Base-by-base conservation (phyloP, 176 grass and related monocot genomes). In the Hsuehochloa calcarea region DNA sequence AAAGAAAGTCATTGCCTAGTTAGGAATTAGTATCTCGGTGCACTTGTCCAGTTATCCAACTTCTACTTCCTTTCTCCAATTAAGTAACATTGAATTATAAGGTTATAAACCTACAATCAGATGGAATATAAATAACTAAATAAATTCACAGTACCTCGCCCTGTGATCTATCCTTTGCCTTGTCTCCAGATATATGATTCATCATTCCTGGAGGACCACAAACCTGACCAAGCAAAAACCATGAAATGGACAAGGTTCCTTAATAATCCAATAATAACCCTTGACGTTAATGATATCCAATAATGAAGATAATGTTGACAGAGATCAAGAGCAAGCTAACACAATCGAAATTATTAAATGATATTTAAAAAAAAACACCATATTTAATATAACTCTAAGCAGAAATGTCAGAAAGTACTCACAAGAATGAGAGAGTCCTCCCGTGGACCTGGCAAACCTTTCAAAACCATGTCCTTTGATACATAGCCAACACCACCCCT, bases 131-230 rank as follows among this genome's bases (percentile, higher is more conserved):
- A 66, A 65, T 60, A 55, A 35, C 10, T 1, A 15, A 76, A 73
- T 13, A 20, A 59, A 70, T 63, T 65, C 6, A 29, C 15, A 51
- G 14, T 90, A 98, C 96, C 93, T 95, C 91, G 82, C 93, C 96
- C 89, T 98, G 96, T 38, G 91, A 90, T 71, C 91, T 85, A 82
- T 98, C 90, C 69, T 94, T 87, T 46, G 93, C 96, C 85, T 95
- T 95, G 29, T 93, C 89, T 45, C 93, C 96, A 77, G 96, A 98
- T 82, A 98, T 87, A 80, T 98, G 96, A 58, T 90, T 89, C 96
- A 98, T 98, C 96, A 98, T 90, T 69, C 96, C 93, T 49, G 96
- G 93, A 50, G 96, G 96, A 43, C 93, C 96, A 86, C 96, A 98
- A 58, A 98, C 93, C 93, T 98, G 87, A 56, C 67, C 58, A 88